Evolutionary conservation across 352 stramenopile genomes (phyloP).

Genomic region (Phytophthora uliginosa): DNA sequence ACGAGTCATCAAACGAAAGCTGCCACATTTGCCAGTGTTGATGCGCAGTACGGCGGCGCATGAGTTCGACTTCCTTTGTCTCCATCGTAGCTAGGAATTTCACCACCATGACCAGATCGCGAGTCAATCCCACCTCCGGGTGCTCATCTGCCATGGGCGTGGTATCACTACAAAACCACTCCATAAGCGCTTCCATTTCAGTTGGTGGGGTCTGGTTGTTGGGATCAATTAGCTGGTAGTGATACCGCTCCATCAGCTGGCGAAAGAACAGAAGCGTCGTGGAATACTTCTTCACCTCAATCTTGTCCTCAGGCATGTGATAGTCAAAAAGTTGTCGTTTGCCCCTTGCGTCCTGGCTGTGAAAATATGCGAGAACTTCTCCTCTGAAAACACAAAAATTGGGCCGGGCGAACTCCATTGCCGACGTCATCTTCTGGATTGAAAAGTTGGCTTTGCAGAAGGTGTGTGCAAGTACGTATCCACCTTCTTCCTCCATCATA

Average conservation of each 20-base stretch:
- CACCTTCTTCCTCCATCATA: slow-evolving; percentile 83
- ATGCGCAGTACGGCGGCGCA: slow-evolving; percentile 80
- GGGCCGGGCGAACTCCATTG: slow-evolving; percentile 89
- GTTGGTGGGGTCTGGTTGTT: slow-evolving; percentile 84
- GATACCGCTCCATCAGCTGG: slow-evolving; percentile 86
- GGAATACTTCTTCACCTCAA: slow-evolving; percentile 92
- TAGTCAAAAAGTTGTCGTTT: slow-evolving; percentile 88
- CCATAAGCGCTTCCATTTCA: slow-evolving; percentile 93
- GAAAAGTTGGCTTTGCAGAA: slow-evolving; percentile 91
- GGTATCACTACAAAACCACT: slow-evolving; percentile 88
- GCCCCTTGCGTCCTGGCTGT: slow-evolving; percentile 57
- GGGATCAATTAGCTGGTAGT: slow-evolving; percentile 87
- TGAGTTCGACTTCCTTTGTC: slow-evolving; percentile 90
- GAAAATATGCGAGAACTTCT: slow-evolving; percentile 86
- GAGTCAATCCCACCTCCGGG: slow-evolving; percentile 79
- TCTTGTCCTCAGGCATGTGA: slow-evolving; percentile 91
- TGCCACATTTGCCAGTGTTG: slow-evolving; percentile 92
- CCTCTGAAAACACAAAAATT: slow-evolving; percentile 81
- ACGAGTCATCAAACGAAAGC: slow-evolving; percentile 89
- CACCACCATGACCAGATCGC: slow-evolving; percentile 86
- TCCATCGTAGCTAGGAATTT: slow-evolving; percentile 94
- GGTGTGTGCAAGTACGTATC: slow-evolving; percentile 84
- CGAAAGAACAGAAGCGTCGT: slow-evolving; percentile 91
- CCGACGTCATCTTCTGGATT: slow-evolving; percentile 74
- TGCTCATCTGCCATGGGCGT: slow-evolving; percentile 87